Percentiles rank a stretch among this genome's conserved stretches.
Conservation (phyloP, 1,139 yeast species). For the Candida freyschussii region DNA sequence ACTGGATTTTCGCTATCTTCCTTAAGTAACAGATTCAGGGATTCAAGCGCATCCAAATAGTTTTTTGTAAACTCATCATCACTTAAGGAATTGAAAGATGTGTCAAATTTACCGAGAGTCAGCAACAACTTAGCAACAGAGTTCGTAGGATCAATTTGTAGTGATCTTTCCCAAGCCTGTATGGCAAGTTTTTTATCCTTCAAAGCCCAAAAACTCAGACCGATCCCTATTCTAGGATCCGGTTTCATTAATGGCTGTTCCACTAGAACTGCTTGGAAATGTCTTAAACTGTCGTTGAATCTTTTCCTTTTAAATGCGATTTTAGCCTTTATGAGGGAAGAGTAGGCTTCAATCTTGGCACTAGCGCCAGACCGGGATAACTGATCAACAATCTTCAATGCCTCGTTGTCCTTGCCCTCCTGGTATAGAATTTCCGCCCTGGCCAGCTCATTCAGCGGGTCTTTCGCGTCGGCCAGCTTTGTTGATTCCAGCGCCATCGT, state of each 20-base stretch:
- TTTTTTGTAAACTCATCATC: constrained; percentile 54
- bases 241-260: constrained; percentile 76
- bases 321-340: constrained; percentile 82
- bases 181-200: constrained; percentile 75
- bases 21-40: constrained; percentile 27
- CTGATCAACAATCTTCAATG: constrained; percentile 56
- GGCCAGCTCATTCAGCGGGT: constrained; percentile 44
- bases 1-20: constrained; percentile 33
- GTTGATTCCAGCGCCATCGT: constrained; percentile 31
- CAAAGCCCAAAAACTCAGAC: constrained; percentile 88
- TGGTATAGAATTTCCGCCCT: constrained; percentile 49
- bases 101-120: constrained; percentile 64
- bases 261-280: constrained; percentile 77
- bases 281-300: constrained; percentile 66
- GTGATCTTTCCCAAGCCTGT: constrained; percentile 76
- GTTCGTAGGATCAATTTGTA: constrained; percentile 58
- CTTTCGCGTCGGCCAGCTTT: constrained; percentile 29
- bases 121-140: constrained; percentile 63
- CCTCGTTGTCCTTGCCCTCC: constrained; percentile 55
- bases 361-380: constrained; percentile 38
- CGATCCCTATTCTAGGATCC: constrained; percentile 94
- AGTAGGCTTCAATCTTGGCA: constrained; percentile 44
- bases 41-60: constrained; percentile 41
- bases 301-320: constrained; percentile 67
- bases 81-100: constrained; percentile 53